These are phyloP conservation scores for Ustilago vetiveriae DNA, from an alignment of 1,284 basidiomycete genomes.

Conservation along the genomic window DNA sequence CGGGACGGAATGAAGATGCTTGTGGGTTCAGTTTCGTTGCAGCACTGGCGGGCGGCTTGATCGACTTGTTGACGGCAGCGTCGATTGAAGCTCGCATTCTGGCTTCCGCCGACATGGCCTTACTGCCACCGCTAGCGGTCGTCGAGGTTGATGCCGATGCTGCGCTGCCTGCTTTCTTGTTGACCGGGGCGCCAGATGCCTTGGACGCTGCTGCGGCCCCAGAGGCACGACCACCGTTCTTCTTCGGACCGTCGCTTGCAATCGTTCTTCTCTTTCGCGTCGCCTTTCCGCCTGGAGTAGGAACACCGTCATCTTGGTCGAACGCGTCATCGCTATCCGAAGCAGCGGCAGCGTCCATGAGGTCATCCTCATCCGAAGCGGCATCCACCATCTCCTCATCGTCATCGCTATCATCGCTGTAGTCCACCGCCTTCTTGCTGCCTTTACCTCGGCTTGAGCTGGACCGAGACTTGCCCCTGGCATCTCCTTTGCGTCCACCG, in stretches of 20 bases:
- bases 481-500: background rate
- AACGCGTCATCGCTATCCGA: constrained; percentile 22
- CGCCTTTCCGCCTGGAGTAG: constrained; percentile 2
- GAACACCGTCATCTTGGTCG: constrained; percentile 3
- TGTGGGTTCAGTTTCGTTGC: constrained; percentile 35
- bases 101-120: constrained; percentile 34
- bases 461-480: background rate
- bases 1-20: constrained; percentile 32
- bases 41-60: constrained; percentile 10
- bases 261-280: constrained; percentile 2
- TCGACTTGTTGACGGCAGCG: constrained; percentile 32
- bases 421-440: constrained; percentile 7
- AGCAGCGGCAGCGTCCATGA: constrained; percentile 5
- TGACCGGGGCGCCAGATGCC: background rate
- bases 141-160: background rate
- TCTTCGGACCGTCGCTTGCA: background rate
- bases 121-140: constrained; percentile 1
- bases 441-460: background rate
- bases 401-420: constrained; percentile 22
- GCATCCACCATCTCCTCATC: constrained; percentile 20
- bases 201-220: constrained; percentile 4
- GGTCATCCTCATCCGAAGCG: background rate
- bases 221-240: constrained; percentile 3
- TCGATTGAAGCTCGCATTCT: constrained; percentile 44
- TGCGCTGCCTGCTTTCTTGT: constrained; percentile 7